phyloP scores from a whole-genome alignment of 768 basidiomycete species.

The Phlebiopsis flavidoalba region DNA sequence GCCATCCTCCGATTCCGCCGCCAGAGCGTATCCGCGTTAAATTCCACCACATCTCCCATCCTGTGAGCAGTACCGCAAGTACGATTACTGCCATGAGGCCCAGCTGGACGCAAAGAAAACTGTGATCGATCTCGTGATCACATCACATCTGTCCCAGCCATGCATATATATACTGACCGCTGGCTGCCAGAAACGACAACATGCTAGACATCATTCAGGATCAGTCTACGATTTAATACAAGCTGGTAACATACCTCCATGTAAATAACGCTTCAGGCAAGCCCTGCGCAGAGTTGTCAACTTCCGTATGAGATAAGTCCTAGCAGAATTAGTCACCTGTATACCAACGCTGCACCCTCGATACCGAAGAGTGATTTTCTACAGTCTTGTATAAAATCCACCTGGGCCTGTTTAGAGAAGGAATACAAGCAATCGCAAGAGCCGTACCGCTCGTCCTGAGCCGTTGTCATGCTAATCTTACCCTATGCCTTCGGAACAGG shows the following conservation, averaged over 20 bases:
- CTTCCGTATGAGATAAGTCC: too few species aligned
- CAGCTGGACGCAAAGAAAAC: not conserved
- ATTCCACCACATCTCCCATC: not conserved
- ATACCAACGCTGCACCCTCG: constrained; percentile 11
- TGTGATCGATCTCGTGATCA: not conserved
- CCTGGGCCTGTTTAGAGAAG: not conserved
- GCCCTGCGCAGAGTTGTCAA: too few species aligned
- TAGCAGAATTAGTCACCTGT: not conserved
- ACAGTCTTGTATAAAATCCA: constrained; percentile 17
- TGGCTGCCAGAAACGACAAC: constrained; percentile 4
- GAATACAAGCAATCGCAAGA: not conserved
- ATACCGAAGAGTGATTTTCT: constrained; percentile 22
- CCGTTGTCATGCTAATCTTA: constrained; percentile 25
- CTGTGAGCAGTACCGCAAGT: not conserved
- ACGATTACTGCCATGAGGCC: not conserved
- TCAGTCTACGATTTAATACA: constrained; percentile 29
- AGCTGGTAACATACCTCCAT: constrained; percentile 22
- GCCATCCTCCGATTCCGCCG: not conserved
- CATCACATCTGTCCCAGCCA: not conserved
- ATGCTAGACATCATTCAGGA: constrained; percentile 1
- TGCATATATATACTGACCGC: constrained; percentile 4
- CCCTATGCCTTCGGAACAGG: constrained; percentile 38
- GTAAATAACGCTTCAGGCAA: constrained; percentile 1
- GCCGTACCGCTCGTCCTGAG: constrained; percentile 31
- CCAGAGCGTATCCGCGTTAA: not conserved